phyloP scores from a whole-genome alignment of 2,329 filamentous ascomycete species.

The Aspergillus brunneoviolaceus region DNA sequence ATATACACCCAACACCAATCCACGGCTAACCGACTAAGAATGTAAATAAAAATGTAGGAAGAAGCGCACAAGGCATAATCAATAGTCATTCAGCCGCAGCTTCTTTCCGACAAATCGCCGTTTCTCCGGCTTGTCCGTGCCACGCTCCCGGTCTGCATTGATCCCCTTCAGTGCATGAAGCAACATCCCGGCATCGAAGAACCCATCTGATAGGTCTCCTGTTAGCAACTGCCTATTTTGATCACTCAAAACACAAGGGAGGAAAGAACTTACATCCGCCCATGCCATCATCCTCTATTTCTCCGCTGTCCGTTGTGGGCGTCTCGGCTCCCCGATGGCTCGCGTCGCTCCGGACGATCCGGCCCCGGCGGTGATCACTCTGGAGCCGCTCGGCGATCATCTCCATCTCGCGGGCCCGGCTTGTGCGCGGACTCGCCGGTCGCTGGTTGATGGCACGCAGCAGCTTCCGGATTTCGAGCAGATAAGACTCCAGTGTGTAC shows the following conservation, averaged over 20 bases:
- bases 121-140: slow-evolving; percentile 36
- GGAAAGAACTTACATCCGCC: slow-evolving; percentile 76
- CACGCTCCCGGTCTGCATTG: slow-evolving; percentile 35
- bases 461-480: slow-evolving; percentile 85
- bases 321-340: slow-evolving; percentile 55
- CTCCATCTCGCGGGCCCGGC: slow-evolving; percentile 63
- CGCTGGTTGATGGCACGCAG: slow-evolving; percentile 67
- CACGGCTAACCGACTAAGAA: neutral
- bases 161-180: slow-evolving; percentile 76
- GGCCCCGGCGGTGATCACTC: slow-evolving; percentile 63
- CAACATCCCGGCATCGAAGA: slow-evolving; percentile 96
- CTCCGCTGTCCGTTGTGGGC: slow-evolving; percentile 67
- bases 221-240: slow-evolving; percentile 15
- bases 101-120: slow-evolving; percentile 50
- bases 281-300: slow-evolving; percentile 79
- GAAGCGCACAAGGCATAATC: neutral
- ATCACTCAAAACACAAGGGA: neutral
- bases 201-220: slow-evolving; percentile 67
- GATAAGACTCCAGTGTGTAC: slow-evolving; percentile 84
- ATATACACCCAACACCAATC: neutral
- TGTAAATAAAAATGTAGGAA: neutral
- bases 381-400: slow-evolving; percentile 41
- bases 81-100: slow-evolving; percentile 49
- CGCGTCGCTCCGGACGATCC: slow-evolving; percentile 63
- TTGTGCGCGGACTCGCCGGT: slow-evolving; percentile 53